Evolutionary conservation across 257 asterid species (phyloP), one percentile per base, ranked within the genome.

Genomic region (Nicotiana paniculata): DNA sequence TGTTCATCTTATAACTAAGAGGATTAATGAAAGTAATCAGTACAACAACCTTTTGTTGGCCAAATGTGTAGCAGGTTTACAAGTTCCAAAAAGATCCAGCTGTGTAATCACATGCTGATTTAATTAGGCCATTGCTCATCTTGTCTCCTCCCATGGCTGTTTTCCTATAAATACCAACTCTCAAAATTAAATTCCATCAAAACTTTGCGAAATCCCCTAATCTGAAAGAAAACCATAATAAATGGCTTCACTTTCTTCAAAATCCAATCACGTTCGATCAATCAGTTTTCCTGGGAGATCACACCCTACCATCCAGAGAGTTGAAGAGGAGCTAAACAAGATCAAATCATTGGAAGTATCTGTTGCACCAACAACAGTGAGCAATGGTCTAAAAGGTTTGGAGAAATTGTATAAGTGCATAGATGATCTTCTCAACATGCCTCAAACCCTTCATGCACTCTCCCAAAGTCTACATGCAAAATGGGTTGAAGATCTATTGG

Each of bases 371-470:
- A 35, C 46, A 43, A 39, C 83, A 28, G 83, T 84, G 57, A 68
- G 57, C 78, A 58, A 24, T 26, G 81, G 81, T 26, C 24, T 86
- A 39, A 61, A 63, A 18, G 68, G 84, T 63, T 57, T 86, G 83
- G 83, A 82, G 48, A 79, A 84, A 37, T 21, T 79, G 32, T 82
- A 57, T 32, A 63, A 79, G 58, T 64, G 72, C 81, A 72, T 86
- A 74, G 84, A 86, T 79, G 87, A 84, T 79, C 83, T 84, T 63
- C 77, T 86, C 69, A 86, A 76, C 77, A 48, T 87, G 82, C 84
- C 33, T 2, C 33, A 32, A 32, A 32, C 33, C 3, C 33, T 32
- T 32, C 30, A 28, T 28, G 30, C 30, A 1, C 30, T 28, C 30
- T 32, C 0, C 33, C 33, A 32, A 32, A 32, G 33, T 32, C 33